Conservation (phyloP, 768 basidiomycete species). For the Boletus vermiculosoides region DNA sequence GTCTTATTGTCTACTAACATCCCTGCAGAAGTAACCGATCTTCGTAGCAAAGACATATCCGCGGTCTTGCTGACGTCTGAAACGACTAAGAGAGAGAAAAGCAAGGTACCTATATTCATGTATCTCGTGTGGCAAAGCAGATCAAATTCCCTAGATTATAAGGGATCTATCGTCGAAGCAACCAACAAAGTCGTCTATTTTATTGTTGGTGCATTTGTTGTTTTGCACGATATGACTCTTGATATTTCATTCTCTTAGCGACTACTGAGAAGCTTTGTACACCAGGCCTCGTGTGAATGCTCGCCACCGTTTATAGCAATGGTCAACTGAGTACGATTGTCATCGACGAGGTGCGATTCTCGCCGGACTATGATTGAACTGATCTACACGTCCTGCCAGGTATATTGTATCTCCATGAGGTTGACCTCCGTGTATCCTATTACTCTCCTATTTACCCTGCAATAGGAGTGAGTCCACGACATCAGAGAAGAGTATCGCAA, state of each 20-base stretch:
- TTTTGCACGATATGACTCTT: not conserved
- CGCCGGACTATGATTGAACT: slow-evolving; percentile 1
- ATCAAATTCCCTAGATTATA: too few relatives aligned
- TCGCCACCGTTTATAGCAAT: slow-evolving; percentile 52
- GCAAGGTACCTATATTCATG: too few relatives aligned
- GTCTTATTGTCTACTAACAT: too few relatives aligned
- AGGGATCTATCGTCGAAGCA: too few relatives aligned
- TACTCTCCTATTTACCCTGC: not conserved
- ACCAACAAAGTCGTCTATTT: slow-evolving; percentile 28
- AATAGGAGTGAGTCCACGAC: slow-evolving; percentile 81
- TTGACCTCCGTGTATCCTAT: not conserved
- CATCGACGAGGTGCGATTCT: slow-evolving; percentile 66
- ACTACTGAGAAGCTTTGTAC: slow-evolving; percentile 75
- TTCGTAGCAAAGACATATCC: too few relatives aligned
- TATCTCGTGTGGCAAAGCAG: too few relatives aligned
- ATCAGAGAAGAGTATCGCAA: too few relatives aligned
- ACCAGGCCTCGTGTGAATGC: slow-evolving; percentile 48
- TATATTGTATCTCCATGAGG: slow-evolving; percentile 77
- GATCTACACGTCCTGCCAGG: slow-evolving; percentile 40
- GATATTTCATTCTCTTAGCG: slow-evolving; percentile 38
- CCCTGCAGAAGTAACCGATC: too few relatives aligned
- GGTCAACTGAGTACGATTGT: slow-evolving; percentile 66
- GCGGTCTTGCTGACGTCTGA: too few relatives aligned
- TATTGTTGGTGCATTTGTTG: slow-evolving; percentile 54
- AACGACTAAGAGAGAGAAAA: too few relatives aligned